phyloP scores from a whole-genome alignment of 2,329 filamentous ascomycete species.

The Aspergillus proliferans region DNA sequence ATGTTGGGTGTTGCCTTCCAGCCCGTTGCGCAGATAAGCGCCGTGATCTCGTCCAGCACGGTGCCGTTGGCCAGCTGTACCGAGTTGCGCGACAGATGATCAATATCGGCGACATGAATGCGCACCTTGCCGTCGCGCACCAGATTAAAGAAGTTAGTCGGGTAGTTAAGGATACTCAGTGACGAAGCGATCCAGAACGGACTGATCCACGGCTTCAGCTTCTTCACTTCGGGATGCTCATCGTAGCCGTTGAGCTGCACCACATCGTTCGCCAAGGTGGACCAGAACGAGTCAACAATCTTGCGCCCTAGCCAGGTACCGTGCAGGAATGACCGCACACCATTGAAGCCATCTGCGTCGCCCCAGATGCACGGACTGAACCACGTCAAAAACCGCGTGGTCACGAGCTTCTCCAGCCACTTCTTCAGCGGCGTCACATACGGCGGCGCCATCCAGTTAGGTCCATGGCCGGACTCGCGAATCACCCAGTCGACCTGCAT shows the following conservation, averaged over 20 bases:
- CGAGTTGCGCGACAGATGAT: constrained; percentile 38
- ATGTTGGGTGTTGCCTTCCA: constrained; percentile 49
- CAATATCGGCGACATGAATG: constrained; percentile 52
- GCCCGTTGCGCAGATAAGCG: constrained; percentile 52
- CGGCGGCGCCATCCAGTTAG: constrained; percentile 36
- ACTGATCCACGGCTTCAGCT: constrained; percentile 42
- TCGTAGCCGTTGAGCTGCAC: constrained; percentile 43
- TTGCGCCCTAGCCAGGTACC: constrained; percentile 47
- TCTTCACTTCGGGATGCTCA: constrained; percentile 38
- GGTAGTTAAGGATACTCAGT: constrained; percentile 58
- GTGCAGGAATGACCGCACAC: constrained; percentile 45
- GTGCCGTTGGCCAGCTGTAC: constrained; percentile 47
- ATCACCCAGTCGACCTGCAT: constrained; percentile 43
- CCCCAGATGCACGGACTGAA: constrained; percentile 71
- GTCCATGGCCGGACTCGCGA: constrained; percentile 36
- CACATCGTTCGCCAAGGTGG: constrained; percentile 44
- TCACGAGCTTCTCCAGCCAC: constrained; percentile 62
- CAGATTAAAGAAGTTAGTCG: constrained; percentile 51
- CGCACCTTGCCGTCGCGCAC: constrained; percentile 49
- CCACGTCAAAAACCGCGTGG: constrained; percentile 64
- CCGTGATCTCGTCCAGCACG: constrained; percentile 41
- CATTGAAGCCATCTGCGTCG: constrained; percentile 51
- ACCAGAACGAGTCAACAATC: constrained; percentile 50
- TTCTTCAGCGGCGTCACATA: constrained; percentile 63
- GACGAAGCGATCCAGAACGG: constrained; percentile 51